Conservation (phyloP, 345 rosid species). For the Fremontodendron californicum region DNA sequence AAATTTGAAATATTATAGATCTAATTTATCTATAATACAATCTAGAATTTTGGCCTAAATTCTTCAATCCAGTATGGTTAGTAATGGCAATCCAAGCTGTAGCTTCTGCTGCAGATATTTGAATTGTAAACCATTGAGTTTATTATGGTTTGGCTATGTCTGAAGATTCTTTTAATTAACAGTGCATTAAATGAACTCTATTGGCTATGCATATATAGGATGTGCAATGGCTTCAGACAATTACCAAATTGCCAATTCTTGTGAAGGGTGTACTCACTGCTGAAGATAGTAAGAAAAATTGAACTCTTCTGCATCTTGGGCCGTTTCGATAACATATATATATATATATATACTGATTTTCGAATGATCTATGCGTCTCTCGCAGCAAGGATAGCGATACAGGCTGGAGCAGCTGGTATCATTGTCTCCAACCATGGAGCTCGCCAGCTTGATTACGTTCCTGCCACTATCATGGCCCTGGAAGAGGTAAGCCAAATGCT, state of each 20-base stretch:
- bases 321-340: background rate
- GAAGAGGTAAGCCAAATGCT: slow-evolving; percentile 56
- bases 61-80: background rate
- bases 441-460: slow-evolving; percentile 84
- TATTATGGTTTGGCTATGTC: background rate
- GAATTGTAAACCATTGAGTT: background rate
- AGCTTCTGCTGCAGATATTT: background rate
- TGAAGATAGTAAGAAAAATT: slow-evolving; percentile 57
- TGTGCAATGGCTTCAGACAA: slow-evolving; percentile 81
- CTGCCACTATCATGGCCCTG: slow-evolving; percentile 76
- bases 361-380: background rate
- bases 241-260: slow-evolving; percentile 75
- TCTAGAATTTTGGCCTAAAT: background rate
- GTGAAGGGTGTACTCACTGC: slow-evolving; percentile 85
- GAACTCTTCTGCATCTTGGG: background rate
- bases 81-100: background rate
- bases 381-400: slow-evolving; percentile 69
- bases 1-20: background rate
- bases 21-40: too few species aligned
- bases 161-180: background rate
- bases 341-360: background rate
- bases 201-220: slow-evolving; percentile 45
- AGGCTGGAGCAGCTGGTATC: slow-evolving; percentile 84
- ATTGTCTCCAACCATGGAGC: slow-evolving; percentile 94
- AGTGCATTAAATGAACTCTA: background rate